A percentile compares a stretch with the other conserved stretches of the same genome.
Conservation (phyloP, 306 rosid genomes). For the Vachellia collinsii region DNA sequence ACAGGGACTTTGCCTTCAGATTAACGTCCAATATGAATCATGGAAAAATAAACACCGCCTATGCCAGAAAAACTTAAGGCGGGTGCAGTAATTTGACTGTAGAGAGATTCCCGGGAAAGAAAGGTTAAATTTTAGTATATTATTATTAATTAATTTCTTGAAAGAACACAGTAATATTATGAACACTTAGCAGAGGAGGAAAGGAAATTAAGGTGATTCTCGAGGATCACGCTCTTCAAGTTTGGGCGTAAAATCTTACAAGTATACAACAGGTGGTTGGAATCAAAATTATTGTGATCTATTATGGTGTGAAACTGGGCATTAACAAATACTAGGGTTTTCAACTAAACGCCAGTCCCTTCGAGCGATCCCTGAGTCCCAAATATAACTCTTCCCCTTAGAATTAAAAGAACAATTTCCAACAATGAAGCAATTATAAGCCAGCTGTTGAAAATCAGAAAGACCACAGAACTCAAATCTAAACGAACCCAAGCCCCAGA, state of each 20-base stretch:
- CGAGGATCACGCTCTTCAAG: not conserved
- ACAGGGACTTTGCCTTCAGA: not conserved
- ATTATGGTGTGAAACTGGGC: not conserved
- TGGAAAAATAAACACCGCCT: constrained; percentile 6
- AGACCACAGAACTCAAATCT: constrained; percentile 19
- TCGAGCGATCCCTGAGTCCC: not conserved
- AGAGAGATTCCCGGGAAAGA: constrained; percentile 19
- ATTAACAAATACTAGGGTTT: not conserved
- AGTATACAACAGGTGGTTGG: not conserved
- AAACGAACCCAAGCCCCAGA: constrained; percentile 8
- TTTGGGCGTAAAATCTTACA: not conserved
- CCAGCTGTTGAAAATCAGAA: constrained; percentile 2
- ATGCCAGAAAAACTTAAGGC: not conserved
- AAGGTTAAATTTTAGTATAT: constrained; percentile 9
- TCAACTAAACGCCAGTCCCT: not conserved
- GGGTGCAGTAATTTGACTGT: constrained; percentile 1
- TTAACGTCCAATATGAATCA: constrained; percentile 13
- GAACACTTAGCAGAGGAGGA: not conserved
- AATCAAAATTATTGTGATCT: not conserved
- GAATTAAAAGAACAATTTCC: not conserved
- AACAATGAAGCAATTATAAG: not conserved
- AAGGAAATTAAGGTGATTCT: not conserved
- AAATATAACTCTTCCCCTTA: not conserved
- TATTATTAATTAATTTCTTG: not conserved
- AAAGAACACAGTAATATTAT: not conserved